phyloP scores from a whole-genome alignment of 139 green algal genomes.

The Coelastrella sp. region DNA sequence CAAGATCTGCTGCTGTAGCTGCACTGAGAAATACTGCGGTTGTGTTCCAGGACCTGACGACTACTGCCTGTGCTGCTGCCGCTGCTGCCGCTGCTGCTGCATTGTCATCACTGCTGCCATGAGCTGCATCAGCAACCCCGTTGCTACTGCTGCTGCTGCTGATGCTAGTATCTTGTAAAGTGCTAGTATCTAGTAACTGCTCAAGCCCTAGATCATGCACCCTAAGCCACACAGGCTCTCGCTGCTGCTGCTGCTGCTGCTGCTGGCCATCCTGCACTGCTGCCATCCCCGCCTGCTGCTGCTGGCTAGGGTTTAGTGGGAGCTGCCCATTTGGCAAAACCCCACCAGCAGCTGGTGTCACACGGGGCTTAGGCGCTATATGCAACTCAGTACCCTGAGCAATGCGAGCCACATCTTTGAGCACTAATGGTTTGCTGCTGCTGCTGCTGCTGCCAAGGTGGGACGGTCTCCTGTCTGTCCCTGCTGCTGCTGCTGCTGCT shows the following conservation, averaged over 20 bases:
- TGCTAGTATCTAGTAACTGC: not conserved
- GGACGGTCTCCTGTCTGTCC: not conserved
- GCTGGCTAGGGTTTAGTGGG: not conserved
- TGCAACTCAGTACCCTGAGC: conserved; percentile 75
- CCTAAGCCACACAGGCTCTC: conserved; percentile 35
- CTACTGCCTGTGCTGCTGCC: not conserved
- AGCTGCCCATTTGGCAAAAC: conserved; percentile 1
- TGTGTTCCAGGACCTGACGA: conserved; percentile 7
- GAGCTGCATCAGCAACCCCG: not conserved
- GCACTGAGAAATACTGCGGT: conserved; percentile 28
- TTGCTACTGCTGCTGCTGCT: conserved; percentile 16
- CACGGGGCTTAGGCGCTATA: conserved; percentile 78
- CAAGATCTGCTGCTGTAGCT: conserved; percentile 34
- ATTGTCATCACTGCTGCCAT: not conserved
- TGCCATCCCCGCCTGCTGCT: not conserved
- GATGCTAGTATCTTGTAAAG: not conserved
- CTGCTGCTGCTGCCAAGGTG: not conserved
- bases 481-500: conserved; percentile 13
- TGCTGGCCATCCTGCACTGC: not conserved
- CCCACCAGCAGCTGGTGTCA: not conserved
- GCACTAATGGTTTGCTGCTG: conserved; percentile 16
- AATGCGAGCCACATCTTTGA: conserved; percentile 68
- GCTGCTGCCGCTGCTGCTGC: not conserved
- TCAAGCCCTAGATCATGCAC: not conserved
- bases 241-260: conserved; percentile 45